Evolutionary conservation across 73 alveolate species (phyloP).

Genomic region (Tetrahymena elliotti): DNA sequence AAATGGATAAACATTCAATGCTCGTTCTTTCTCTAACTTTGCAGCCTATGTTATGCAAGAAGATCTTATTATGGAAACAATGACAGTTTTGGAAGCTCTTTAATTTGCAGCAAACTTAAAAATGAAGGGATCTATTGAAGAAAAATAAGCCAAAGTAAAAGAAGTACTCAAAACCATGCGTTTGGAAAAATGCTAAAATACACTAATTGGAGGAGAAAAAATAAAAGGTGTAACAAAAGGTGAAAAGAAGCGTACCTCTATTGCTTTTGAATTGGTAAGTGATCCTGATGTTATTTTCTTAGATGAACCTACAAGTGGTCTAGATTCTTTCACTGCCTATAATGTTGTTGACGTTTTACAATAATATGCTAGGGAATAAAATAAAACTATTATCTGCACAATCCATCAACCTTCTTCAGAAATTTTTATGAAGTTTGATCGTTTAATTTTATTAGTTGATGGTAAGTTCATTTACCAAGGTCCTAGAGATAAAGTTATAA

Average conservation of each 20-base stretch:
- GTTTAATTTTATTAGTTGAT: slow-evolving; percentile 40
- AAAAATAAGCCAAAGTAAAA: slow-evolving; percentile 20
- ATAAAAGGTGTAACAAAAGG: slow-evolving; percentile 45
- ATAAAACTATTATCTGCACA: slow-evolving; percentile 54
- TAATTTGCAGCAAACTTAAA: slow-evolving; percentile 76
- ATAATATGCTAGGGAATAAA: not conserved
- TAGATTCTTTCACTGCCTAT: slow-evolving; percentile 49
- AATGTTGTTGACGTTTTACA: slow-evolving; percentile 3
- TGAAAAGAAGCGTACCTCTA: slow-evolving; percentile 47
- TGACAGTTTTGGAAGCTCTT: slow-evolving; percentile 79
- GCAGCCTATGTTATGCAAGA: slow-evolving; percentile 85
- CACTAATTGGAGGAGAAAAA: slow-evolving; percentile 21
- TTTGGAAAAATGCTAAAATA: slow-evolving; percentile 18
- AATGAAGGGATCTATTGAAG: slow-evolving; percentile 52
- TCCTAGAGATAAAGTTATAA: slow-evolving; percentile 32
- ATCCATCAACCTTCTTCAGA: slow-evolving; percentile 73
- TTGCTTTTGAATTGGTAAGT: slow-evolving; percentile 50
- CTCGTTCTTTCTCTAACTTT: slow-evolving; percentile 50
- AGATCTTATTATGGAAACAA: slow-evolving; percentile 69
- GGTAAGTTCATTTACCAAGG: slow-evolving; percentile 57
- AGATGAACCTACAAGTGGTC: slow-evolving; percentile 64
- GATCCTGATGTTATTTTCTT: slow-evolving; percentile 46
- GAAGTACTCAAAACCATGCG: slow-evolving; percentile 23
- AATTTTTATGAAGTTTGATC: slow-evolving; percentile 10
- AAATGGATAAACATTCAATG: slow-evolving; percentile 61